Conservation (phyloP, 2,329 filamentous ascomycete species). For the Claviceps spartinae region DNA sequence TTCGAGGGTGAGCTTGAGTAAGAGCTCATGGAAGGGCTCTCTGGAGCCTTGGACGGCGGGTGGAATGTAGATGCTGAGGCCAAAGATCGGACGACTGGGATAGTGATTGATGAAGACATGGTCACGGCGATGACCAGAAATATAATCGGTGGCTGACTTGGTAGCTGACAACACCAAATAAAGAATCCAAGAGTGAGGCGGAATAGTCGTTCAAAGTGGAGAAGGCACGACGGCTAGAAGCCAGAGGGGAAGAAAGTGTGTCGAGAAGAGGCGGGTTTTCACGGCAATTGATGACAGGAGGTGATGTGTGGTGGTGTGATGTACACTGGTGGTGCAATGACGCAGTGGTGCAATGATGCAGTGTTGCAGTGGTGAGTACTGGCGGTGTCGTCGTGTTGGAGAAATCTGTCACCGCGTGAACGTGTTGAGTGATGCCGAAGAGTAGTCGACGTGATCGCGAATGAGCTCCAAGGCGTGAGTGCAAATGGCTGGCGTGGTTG, state of each 20-base stretch:
- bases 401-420: neutral
- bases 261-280: neutral
- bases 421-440: neutral
- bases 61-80: slow-evolving; percentile 20
- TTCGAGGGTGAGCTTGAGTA: slow-evolving; percentile 32
- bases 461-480: neutral
- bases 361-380: no score
- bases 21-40: slow-evolving; percentile 30
- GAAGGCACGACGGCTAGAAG: neutral
- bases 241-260: neutral
- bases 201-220: neutral
- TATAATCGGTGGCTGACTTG: neutral
- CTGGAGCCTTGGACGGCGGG: slow-evolving; percentile 30
- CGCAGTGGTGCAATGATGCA: no score
- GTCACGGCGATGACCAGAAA: slow-evolving; percentile 10
- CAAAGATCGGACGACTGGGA: slow-evolving; percentile 35
- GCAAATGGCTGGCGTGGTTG: neutral
- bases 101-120: slow-evolving; percentile 59
- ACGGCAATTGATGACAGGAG: neutral
- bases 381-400: neutral
- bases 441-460: neutral
- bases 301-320: neutral
- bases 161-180: neutral
- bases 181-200: neutral
- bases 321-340: no score